Evolutionary conservation across 2,329 filamentous ascomycete species (phyloP), one percentile per base, ranked within the genome.

Genomic region (Phialocephala subalpina): DNA sequence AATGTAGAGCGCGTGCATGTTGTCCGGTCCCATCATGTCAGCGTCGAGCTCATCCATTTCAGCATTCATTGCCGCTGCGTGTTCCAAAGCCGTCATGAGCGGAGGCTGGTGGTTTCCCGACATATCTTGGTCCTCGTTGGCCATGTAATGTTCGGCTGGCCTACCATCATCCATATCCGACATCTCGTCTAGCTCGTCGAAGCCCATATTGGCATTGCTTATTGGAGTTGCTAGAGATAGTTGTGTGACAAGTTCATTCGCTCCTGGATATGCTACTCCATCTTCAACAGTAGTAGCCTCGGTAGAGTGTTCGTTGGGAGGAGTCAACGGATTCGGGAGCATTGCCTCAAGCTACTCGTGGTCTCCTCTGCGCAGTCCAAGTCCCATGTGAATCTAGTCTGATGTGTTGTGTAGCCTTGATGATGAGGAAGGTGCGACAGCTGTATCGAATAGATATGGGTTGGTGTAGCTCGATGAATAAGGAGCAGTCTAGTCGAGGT

Each of bases 41-140:
- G 72, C 65, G 58, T 73, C 71, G 25, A 74, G 35, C 59, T 68
- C 45, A 62, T 74, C 70, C 66, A 75, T 52, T 49, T 73, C 73
- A 38, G 64, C 63, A 62, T 72, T 71, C 16, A 71, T 49, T 12
- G 62, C 52, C 49, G 68, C 67, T 25, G 69, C 67, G 57, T 74
- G 68, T 14, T 72, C 69, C 25, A 66, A 52, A 25, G 69, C 69
- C 64, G 70, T 67, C 18, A 60, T 69, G 58, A 73, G 67, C 33
- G 63, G 59, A 27, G 60, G 73, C 25, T 73, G 74, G 53, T 71
- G 73, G 55, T 70, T 73, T 47, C 75, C 74, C 14, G 72, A 73
- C 74, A 76, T 76, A 49, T 75, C 73, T 62, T 69, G 70, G 60
- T 75, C 73, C 56, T 73, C 73, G 49, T 75, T 72, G 38, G 55